Evolutionary conservation across 495 filamentous ascomycete genomes (phyloP).

Genomic region (Penicillium chermesinum): DNA sequence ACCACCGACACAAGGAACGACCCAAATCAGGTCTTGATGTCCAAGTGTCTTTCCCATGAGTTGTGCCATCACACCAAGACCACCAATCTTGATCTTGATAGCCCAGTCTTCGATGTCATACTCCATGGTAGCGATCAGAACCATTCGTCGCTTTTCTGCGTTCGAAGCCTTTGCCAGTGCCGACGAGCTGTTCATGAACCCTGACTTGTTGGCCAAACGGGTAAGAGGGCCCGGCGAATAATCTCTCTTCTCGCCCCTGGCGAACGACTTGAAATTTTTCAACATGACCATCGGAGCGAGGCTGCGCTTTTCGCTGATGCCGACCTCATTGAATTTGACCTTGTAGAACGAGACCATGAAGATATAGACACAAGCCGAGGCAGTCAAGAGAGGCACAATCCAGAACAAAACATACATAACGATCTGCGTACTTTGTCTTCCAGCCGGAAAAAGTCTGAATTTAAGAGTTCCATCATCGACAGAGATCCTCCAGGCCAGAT

Average conservation of each 20-base stretch:
- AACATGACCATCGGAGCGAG: constrained; percentile 35
- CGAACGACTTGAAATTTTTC: constrained; percentile 25
- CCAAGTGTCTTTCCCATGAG: constrained; percentile 65
- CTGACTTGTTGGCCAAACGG: constrained; percentile 36
- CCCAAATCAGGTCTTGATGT: constrained; percentile 67
- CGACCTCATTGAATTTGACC: constrained; percentile 66
- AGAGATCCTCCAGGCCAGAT: constrained; percentile 49
- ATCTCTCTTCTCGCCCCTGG: constrained; percentile 4
- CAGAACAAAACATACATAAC: constrained; percentile 51
- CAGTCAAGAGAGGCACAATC: constrained; percentile 50
- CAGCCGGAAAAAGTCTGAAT: constrained; percentile 48
- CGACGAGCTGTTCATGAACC: constrained; percentile 40
- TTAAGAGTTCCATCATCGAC: constrained; percentile 51
- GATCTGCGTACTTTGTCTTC: constrained; percentile 50
- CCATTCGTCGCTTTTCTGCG: constrained; percentile 43
- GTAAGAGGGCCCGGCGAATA: constrained; percentile 25
- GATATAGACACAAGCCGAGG: constrained; percentile 46
- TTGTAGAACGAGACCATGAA: constrained; percentile 68
- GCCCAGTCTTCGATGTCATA: constrained; percentile 69
- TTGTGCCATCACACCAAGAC: constrained; percentile 65
- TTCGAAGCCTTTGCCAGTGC: constrained; percentile 33
- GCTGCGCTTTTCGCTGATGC: constrained; percentile 47
- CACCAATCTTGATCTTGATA: constrained; percentile 72
- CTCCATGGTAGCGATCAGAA: constrained; percentile 68
- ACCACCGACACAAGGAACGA: constrained; percentile 65